These are phyloP conservation scores for Puccinia polysora DNA, from an alignment of 1,284 basidiomycete species.

Conservation along the genomic window DNA sequence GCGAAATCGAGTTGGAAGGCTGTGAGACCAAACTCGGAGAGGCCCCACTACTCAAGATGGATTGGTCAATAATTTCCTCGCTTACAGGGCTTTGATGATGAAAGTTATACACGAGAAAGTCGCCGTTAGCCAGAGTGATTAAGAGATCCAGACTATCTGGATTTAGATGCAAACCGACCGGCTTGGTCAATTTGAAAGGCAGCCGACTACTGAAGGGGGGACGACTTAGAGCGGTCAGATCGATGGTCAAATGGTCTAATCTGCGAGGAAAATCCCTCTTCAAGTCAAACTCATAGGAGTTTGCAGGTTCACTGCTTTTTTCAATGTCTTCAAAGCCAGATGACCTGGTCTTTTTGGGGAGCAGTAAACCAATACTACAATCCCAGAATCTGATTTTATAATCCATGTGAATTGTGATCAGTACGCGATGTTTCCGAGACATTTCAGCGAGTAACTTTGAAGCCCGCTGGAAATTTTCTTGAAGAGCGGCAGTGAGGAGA, in stretches of 20 bases:
- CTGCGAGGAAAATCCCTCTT: slow-evolving; percentile 26
- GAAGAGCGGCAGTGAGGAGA: slow-evolving; percentile 10
- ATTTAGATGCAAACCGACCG: slow-evolving; percentile 22
- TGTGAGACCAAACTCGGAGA: background rate
- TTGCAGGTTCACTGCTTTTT: background rate
- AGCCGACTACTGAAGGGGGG: background rate
- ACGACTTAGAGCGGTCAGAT: slow-evolving; percentile 19
- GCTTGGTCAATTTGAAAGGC: slow-evolving; percentile 20
- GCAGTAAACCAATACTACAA: slow-evolving; percentile 19
- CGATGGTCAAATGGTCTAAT: slow-evolving; percentile 27
- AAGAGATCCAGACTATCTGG: slow-evolving; percentile 38
- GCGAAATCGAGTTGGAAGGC: too few species aligned
- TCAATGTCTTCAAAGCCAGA: background rate
- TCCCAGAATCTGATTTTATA: slow-evolving; percentile 41
- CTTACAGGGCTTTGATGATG: background rate
- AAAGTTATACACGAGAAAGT: slow-evolving; percentile 20
- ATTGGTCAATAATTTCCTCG: background rate
- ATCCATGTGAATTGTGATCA: slow-evolving; percentile 32
- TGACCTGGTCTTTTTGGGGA: background rate
- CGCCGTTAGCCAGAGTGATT: slow-evolving; percentile 16
- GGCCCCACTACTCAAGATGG: background rate
- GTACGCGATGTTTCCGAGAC: slow-evolving; percentile 15
- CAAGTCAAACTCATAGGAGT: slow-evolving; percentile 14
- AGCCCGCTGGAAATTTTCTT: slow-evolving; percentile 9
- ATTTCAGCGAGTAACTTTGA: slow-evolving; percentile 26